Evolutionary conservation across 306 rosid genomes (phyloP).

Genomic region (Cucumis cinereus): DNA sequence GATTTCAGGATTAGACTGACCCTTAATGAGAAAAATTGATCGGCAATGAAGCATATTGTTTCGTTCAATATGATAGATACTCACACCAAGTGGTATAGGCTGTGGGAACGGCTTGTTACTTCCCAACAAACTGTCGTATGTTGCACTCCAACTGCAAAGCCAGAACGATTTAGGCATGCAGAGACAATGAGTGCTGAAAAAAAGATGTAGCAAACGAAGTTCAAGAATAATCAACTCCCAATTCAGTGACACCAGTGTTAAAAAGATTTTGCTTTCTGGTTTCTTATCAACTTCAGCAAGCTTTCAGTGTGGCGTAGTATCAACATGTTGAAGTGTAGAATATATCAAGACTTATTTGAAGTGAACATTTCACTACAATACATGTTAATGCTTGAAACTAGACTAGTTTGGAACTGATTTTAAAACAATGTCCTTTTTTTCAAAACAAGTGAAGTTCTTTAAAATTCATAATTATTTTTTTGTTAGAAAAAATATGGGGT

Average conservation of each 20-base stretch:
- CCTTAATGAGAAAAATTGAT: neutral
- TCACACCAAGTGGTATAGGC: slow-evolving; percentile 70
- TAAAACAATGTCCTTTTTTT: neutral
- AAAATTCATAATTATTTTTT: too few relatives aligned
- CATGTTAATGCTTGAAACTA: neutral
- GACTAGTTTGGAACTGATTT: neutral
- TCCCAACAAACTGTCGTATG: slow-evolving; percentile 72
- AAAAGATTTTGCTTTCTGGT: neutral
- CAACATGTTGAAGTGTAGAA: neutral
- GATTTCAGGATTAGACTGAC: neutral
- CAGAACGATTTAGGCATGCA: slow-evolving; percentile 37
- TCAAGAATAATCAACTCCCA: slow-evolving; percentile 22
- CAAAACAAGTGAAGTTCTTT: neutral
- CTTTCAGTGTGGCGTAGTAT: neutral
- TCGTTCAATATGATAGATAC: slow-evolving; percentile 9
- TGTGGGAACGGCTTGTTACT: slow-evolving; percentile 82
- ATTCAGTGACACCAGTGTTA: slow-evolving; percentile 7
- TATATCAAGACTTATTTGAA: neutral
- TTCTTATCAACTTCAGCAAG: neutral
- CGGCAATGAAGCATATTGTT: neutral
- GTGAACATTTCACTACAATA: neutral
- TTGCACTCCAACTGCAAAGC: slow-evolving; percentile 89
- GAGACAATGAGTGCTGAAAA: slow-evolving; percentile 50
- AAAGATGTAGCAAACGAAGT: slow-evolving; percentile 13
- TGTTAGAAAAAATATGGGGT: too few relatives aligned